phyloP scores from a whole-genome alignment of 495 filamentous ascomycete genomes.

The Neurospora discreta region DNA sequence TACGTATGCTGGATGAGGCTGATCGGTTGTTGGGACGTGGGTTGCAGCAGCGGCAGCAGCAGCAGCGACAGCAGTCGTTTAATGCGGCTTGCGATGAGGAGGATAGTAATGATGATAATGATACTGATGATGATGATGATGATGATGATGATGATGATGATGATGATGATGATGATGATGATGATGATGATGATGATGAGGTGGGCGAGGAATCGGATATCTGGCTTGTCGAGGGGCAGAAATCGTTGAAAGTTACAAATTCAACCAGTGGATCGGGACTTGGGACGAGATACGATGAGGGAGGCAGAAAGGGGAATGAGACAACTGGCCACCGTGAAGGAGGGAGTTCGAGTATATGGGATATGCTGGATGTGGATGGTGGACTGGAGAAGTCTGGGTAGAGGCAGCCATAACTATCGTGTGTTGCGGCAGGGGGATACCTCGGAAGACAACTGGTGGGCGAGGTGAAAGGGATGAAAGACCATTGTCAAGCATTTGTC shows the following conservation, averaged over 20 bases:
- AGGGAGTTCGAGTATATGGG: slow-evolving; percentile 25
- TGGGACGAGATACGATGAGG: slow-evolving; percentile 8
- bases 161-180: not conserved
- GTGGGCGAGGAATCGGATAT: slow-evolving; percentile 20
- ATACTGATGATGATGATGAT: not conserved
- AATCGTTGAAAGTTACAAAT: slow-evolving; percentile 10
- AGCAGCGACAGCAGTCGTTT: slow-evolving; percentile 2
- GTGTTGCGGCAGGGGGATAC: not conserved
- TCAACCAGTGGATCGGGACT: slow-evolving; percentile 18
- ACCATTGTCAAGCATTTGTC: slow-evolving; percentile 13
- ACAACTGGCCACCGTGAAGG: slow-evolving; percentile 18
- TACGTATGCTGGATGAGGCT: slow-evolving; percentile 27
- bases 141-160: slow-evolving; percentile 12
- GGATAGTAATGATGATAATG: not conserved
- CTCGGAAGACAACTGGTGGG: not conserved
- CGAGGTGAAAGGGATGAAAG: not conserved
- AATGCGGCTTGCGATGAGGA: slow-evolving; percentile 11
- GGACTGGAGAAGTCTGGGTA: slow-evolving; percentile 14
- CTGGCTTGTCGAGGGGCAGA: slow-evolving; percentile 20
- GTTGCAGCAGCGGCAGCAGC: not conserved
- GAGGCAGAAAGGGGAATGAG: slow-evolving; percentile 6
- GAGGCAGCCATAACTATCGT: not conserved
- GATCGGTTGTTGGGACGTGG: slow-evolving; percentile 25
- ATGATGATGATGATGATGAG: slow-evolving; percentile 1
- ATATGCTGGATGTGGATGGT: slow-evolving; percentile 33